Percentiles rank a stretch among this genome's conserved stretches.
phyloP scores from a whole-genome alignment of 371 early-diverging fungal species.

The Mortierella sp. region DNA sequence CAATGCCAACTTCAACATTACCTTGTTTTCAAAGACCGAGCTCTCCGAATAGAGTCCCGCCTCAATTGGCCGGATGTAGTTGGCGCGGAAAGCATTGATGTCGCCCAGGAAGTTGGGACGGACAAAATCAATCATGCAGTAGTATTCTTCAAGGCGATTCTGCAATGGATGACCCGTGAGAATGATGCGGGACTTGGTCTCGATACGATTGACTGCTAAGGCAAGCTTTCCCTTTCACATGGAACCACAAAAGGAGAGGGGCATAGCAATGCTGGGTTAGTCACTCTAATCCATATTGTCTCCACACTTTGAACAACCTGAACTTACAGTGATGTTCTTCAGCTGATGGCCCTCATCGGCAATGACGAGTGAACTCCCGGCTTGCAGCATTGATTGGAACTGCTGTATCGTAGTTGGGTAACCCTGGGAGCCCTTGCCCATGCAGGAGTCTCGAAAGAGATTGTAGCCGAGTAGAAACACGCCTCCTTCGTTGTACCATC shows the following conservation, averaged over 20 bases:
- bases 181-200: conserved; percentile 74
- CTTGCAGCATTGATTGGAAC: conserved; percentile 54
- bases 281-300: neutral
- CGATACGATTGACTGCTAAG: conserved; percentile 54
- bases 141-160: conserved; percentile 79
- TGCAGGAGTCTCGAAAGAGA: conserved; percentile 58
- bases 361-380: conserved; percentile 78
- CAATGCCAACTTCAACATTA: neutral
- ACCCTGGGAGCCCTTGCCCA: neutral
- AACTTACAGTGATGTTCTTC: conserved; percentile 67
- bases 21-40: conserved; percentile 54
- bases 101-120: conserved; percentile 71
- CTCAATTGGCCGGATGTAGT: conserved; percentile 74
- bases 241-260: no score
- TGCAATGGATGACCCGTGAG: conserved; percentile 93
- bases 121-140: conserved; percentile 80
- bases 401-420: neutral
- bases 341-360: conserved; percentile 91
- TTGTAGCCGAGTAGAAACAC: conserved; percentile 76
- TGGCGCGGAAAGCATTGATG: conserved; percentile 62
- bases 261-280: no score
- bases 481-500: conserved; percentile 72
- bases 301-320: neutral
- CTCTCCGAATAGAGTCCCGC: conserved; percentile 74
- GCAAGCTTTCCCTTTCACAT: conserved; percentile 30